These are phyloP conservation scores for Pinus taeda DNA, from an alignment of 75 land plant genomes.

Conservation along the genomic window DNA sequence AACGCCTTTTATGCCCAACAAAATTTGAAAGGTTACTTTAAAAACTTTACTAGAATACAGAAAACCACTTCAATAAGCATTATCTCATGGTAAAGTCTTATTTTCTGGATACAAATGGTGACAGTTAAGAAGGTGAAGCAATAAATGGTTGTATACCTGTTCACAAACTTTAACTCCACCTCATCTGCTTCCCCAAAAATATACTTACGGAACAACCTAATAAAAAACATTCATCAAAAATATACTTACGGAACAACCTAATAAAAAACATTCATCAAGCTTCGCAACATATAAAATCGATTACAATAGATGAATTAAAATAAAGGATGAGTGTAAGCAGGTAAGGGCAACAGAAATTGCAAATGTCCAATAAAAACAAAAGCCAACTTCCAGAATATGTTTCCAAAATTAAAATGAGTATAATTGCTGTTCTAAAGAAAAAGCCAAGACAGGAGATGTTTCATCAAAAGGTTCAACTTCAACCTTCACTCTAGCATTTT, in stretches of 20 bases:
- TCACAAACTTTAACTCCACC: conserved; percentile 86
- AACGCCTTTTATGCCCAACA: background rate
- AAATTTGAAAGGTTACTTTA: background rate
- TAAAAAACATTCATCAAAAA: conserved; percentile 7
- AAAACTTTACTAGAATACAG: background rate
- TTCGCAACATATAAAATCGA: background rate
- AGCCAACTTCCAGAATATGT: background rate
- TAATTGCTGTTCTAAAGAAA: background rate
- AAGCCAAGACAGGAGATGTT: background rate
- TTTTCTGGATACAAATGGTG: background rate
- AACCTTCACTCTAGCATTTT: no score
- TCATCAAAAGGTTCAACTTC: background rate
- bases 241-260: conserved; percentile 73
- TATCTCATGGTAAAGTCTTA: background rate
- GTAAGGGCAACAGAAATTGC: background rate
- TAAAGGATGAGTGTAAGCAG: background rate
- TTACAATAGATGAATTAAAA: background rate
- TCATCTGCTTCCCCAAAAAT: conserved; percentile 97
- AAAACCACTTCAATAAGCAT: background rate
- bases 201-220: conserved; percentile 69
- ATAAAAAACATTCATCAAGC: background rate
- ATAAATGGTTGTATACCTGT: conserved; percentile 45
- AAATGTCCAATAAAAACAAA: background rate
- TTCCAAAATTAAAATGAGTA: background rate
- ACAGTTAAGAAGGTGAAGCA: background rate